phyloP scores from a whole-genome alignment of 345 rosid species.

The Sisymbrium altissimum region DNA sequence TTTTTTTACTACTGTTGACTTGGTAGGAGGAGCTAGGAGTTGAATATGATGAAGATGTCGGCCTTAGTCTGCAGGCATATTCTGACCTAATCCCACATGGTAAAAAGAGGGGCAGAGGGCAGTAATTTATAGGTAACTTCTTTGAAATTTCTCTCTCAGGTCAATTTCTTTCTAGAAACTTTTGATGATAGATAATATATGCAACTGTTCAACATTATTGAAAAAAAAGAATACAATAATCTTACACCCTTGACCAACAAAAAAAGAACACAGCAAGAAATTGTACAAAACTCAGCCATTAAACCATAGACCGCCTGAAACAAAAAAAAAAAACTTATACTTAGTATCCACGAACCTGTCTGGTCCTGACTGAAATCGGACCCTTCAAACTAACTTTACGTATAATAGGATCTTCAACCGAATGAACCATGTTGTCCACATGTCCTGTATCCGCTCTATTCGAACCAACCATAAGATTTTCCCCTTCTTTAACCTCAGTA shows the following conservation, averaged over 20 bases:
- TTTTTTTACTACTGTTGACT: constrained; percentile 19
- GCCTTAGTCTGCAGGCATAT: constrained; percentile 62
- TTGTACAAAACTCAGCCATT: constrained; percentile 8
- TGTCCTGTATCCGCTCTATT: constrained; percentile 29
- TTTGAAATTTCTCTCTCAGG: constrained; percentile 1
- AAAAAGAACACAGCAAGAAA: constrained; percentile 3
- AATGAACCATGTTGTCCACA: constrained; percentile 24
- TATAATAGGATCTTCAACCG: constrained; percentile 30
- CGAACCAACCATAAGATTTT: neutral
- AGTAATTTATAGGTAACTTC: constrained; percentile 34
- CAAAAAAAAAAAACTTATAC: constrained; percentile 1
- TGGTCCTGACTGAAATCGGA: constrained; percentile 57
- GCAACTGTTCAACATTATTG: constrained; percentile 3
- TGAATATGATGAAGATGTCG: constrained; percentile 87
- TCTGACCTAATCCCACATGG: constrained; percentile 53
- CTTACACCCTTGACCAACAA: neutral
- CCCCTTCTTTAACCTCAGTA: constrained; percentile 11
- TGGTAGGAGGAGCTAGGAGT: constrained; percentile 88
- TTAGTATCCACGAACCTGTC: constrained; percentile 62
- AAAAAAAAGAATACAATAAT: constrained; percentile 18
- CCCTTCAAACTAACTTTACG: constrained; percentile 36
- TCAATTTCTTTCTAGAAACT: constrained; percentile 5
- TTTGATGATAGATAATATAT: constrained; percentile 14
- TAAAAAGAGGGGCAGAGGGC: constrained; percentile 52
- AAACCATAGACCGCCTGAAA: neutral